Conservation (phyloP, 306 rosid species). For the Cicer cuneatum region DNA sequence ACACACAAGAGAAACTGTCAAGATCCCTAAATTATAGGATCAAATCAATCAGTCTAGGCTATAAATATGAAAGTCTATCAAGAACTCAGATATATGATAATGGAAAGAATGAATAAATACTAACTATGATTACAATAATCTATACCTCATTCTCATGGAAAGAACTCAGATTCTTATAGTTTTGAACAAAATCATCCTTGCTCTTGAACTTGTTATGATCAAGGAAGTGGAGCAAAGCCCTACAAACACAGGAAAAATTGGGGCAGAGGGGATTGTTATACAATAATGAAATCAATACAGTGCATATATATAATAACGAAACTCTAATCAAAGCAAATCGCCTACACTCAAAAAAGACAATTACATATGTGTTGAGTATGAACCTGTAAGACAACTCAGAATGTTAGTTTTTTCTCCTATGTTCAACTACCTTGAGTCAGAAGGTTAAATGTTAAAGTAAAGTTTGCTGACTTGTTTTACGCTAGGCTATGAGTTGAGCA, state of each 20-base stretch:
- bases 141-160: constrained; percentile 95
- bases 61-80: not conserved
- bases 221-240: constrained; percentile 99
- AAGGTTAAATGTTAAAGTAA: too few relatives aligned
- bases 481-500: too few relatives aligned
- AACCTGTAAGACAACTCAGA: constrained; percentile 2
- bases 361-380: not conserved
- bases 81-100: not conserved
- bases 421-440: too few relatives aligned
- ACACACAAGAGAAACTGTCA: not conserved
- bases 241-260: constrained; percentile 35
- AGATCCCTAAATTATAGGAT: not conserved
- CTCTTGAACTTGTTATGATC: constrained; percentile 86
- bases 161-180: too few relatives aligned
- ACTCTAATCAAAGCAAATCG: constrained; percentile 14
- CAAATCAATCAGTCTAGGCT: constrained; percentile 1
- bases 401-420: constrained; percentile 9
- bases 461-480: too few relatives aligned
- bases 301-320: constrained; percentile 28
- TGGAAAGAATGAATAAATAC: constrained; percentile 1
- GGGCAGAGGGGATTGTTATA: not conserved
- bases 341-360: not conserved
- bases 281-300: constrained; percentile 1
- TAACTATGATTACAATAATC: constrained; percentile 1
- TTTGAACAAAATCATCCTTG: too few relatives aligned